Base-by-base conservation (phyloP, 352 stramenopile genomes). In the Blastocystis sp. region DNA sequence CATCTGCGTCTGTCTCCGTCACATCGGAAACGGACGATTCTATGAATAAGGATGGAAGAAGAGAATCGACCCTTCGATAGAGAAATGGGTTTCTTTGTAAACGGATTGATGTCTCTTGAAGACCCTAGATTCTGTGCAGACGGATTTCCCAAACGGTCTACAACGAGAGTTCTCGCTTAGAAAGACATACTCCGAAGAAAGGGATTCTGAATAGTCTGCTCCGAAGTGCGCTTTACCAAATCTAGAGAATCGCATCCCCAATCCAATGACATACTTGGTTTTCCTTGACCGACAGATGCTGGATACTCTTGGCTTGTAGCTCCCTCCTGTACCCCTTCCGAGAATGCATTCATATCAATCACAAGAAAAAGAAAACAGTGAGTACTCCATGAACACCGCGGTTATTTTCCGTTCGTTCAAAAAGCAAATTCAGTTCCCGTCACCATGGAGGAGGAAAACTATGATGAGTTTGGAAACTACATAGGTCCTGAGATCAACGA, bases 381-480 rank as follows among this genome's bases (percentile, higher is more conserved):
- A n/a, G n/a, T n/a, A n/a, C n/a, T n/a, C n/a, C n/a, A n/a, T n/a
- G n/a, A n/a, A n/a, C n/a, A 75, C 36, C 63, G 63, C 63, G 63
- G 63, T 34, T 34, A 56, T 75, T 51, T 16, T 27, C 21, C 2
- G 0, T 56, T 59, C 29, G n/a, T 78, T 78, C 67, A 40, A 29
- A 78, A 44, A 56, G 11, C 57, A 24, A 9, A 27, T 21, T 42
- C 1, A 34, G 56, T 44, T 78, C 32, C 67, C 46, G 36, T 18
- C 29, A n/a, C 42, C 27, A 96, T 96, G 93, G 92, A 97, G 87
- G 94, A 97, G 71, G 93, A 92, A 64, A 90, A 98, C 24, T 99
- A 99, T 90, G 96, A 99, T 90, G 96, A 99, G 90, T 99, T 99
- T 87, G 96, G 96, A 81, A 99, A 99, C 90, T 99, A 99, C 90